Evolutionary conservation across 116 monocot genomes (phyloP), one percentile per base, ranked within the genome.

Genomic region (Trichopus zeylanicus): DNA sequence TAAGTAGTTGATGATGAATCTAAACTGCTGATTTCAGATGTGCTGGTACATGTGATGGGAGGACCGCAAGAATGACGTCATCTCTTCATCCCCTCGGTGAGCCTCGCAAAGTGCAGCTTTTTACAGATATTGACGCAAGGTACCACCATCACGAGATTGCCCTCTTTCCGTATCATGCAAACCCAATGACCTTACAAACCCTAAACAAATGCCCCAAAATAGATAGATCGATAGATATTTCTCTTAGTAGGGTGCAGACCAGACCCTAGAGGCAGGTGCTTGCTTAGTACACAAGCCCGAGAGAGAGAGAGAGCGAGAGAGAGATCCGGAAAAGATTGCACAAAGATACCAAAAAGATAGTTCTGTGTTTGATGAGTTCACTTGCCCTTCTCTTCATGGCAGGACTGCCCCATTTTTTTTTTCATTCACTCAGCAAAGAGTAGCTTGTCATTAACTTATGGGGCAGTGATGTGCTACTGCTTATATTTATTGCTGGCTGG

Each of bases 271-370:
- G 26, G 23, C n/a, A n/a, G 26, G 33, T 26, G 24, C 46, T 46
- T 11, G 46, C 6, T 42, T 24, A 24, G 60, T 60, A 42, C 60
- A 42, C 29, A 61, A 61, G n/a, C 61, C 22, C 2, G n/a, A n/a
- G n/a, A n/a, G n/a, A n/a, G n/a, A n/a, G n/a, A n/a, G n/a, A n/a
- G n/a, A n/a, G n/a, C n/a, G n/a, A n/a, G 31, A n/a, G n/a, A n/a
- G n/a, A n/a, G n/a, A n/a, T n/a, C n/a, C n/a, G n/a, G n/a, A n/a
- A n/a, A n/a, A n/a, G n/a, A n/a, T n/a, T n/a, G n/a, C n/a, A n/a
- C n/a, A 6, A 30, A 32, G 31, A 62, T 26, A 62, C 51, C 51
- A 18, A 31, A 51, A 62, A 51, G 62, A 62, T 61, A 47, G 28
- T 61, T 15, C 5, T 53, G 53, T 53, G 27, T n/a, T 53, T 53